Conservation (phyloP, 345 rosid species). For the Bruguiera gymnorhiza region DNA sequence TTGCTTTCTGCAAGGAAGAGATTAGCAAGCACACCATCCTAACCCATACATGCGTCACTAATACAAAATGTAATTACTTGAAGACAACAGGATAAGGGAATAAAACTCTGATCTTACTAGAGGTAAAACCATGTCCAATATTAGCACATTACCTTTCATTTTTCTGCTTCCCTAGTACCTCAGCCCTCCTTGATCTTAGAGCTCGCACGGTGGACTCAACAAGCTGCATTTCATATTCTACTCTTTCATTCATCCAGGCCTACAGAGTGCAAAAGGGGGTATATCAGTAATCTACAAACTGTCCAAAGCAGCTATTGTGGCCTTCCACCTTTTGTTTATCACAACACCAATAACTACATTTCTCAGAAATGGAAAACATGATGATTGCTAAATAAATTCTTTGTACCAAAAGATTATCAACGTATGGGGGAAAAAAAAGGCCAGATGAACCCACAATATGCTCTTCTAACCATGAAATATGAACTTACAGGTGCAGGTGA, state of each 20-base stretch:
- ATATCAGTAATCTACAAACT: neutral
- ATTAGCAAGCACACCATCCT: too few species aligned
- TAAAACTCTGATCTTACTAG: neutral
- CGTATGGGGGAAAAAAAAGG: neutral
- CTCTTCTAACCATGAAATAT: neutral
- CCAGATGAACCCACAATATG: neutral
- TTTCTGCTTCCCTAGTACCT: conserved; percentile 64
- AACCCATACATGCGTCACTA: too few species aligned
- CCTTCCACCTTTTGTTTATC: neutral
- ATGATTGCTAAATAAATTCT: neutral
- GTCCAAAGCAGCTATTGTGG: neutral
- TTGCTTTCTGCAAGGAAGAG: too few species aligned
- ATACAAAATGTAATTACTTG: too few species aligned
- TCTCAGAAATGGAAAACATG: conserved; percentile 1
- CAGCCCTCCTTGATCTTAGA: conserved; percentile 71
- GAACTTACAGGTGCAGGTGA: conserved; percentile 54
- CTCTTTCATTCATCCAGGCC: conserved; percentile 67
- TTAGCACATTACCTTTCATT: conserved; percentile 56
- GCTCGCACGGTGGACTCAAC: conserved; percentile 65
- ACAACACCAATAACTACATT: neutral
- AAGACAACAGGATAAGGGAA: neutral
- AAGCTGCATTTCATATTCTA: conserved; percentile 74
- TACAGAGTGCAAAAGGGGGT: conserved; percentile 17
- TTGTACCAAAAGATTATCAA: neutral
- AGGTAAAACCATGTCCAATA: neutral